Evolutionary conservation across 352 stramenopile genomes (phyloP).

Genomic region (Phytophthora niederhauseri): DNA sequence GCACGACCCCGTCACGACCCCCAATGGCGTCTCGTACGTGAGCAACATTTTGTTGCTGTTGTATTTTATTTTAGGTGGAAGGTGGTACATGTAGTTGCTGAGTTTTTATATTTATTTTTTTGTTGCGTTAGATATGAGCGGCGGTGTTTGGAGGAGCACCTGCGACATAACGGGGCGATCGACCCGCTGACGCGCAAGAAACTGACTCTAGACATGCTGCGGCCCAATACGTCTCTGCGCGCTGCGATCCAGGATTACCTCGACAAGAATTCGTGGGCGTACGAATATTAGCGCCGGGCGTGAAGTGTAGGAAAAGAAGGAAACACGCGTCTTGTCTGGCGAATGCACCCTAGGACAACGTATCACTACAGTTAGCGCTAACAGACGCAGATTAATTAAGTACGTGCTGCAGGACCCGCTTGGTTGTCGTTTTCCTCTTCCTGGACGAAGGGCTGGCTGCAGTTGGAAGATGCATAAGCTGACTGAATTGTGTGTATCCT

Average conservation of each 20-base stretch:
- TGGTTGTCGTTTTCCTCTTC: too few relatives aligned
- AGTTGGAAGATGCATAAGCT: neutral
- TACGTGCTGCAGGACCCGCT: neutral
- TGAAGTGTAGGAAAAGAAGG: neutral
- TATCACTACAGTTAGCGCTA: constrained; percentile 10
- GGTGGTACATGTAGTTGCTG: neutral
- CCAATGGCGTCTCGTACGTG: constrained; percentile 79
- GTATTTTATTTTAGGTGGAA: neutral
- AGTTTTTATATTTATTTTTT: neutral
- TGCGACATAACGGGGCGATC: constrained; percentile 66
- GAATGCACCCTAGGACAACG: constrained; percentile 4
- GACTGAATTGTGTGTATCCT: constrained; percentile 10
- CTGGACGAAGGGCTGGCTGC: neutral
- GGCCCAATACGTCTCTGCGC: constrained; percentile 71
- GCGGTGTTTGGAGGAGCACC: constrained; percentile 67
- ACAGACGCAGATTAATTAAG: constrained; percentile 14
- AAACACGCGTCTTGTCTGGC: neutral
- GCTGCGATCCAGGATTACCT: constrained; percentile 77
- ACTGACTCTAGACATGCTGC: constrained; percentile 73
- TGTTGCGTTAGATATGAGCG: constrained; percentile 55
- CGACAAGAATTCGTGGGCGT: constrained; percentile 78
- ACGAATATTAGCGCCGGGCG: constrained; percentile 50
- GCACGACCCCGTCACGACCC: constrained; percentile 74
- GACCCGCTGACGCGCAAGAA: constrained; percentile 74
- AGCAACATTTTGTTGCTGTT: neutral